These are phyloP conservation scores for Ceratocystis albifundus DNA, from an alignment of 2,329 filamentous ascomycete genomes.

Conservation along the genomic window DNA sequence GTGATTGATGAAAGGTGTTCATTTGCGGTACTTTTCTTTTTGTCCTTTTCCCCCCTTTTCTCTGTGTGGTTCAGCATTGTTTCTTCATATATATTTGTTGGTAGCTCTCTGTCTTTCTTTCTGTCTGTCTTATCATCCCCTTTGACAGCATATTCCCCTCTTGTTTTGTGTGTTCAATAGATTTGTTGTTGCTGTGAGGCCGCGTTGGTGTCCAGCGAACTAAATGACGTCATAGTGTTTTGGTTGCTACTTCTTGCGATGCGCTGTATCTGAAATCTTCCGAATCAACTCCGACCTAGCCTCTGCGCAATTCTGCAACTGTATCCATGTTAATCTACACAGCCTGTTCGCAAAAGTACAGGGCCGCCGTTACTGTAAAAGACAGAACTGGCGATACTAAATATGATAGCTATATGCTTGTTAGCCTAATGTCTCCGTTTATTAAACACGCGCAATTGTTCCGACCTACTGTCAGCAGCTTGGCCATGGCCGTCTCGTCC, in stretches of 20 bases:
- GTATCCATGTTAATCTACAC: background rate
- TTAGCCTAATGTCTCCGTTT: background rate
- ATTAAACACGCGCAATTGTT: background rate
- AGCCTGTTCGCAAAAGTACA: background rate
- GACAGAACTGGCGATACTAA: conserved; percentile 9
- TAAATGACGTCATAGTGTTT: background rate
- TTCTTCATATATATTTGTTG: background rate
- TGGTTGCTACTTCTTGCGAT: background rate
- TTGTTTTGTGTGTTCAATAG: background rate
- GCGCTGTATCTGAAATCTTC: background rate
- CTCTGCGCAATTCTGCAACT: background rate
- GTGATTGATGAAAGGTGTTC: conserved; percentile 1
- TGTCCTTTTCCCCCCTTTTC: background rate
- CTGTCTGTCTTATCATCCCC: background rate
- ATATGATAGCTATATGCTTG: conserved; percentile 2
- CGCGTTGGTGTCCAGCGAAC: no score
- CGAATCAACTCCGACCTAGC: background rate
- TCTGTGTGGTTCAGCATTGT: background rate
- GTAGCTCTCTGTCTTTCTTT: background rate
- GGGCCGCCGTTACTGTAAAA: background rate
- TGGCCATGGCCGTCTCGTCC: conserved; percentile 35
- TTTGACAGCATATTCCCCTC: background rate
- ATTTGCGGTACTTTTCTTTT: conserved; percentile 7
- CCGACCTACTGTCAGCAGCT: conserved; percentile 34
- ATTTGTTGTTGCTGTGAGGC: background rate